These are phyloP conservation scores for Periconia macrospinosa DNA, from an alignment of 2,329 filamentous ascomycete genomes.

Conservation along the genomic window DNA sequence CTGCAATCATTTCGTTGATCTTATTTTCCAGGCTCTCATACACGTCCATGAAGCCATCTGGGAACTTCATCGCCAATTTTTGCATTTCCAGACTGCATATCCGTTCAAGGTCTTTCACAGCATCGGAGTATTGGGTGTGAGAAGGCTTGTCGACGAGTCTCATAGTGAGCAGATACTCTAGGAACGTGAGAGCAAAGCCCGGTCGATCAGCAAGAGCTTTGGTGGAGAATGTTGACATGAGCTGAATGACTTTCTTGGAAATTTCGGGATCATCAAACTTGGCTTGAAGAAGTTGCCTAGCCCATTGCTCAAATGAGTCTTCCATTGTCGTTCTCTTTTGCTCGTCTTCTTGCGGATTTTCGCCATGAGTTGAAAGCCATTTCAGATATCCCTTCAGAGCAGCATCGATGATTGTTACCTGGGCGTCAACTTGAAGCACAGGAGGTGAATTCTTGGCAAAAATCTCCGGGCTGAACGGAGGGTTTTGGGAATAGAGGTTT, in stretches of 20 bases:
- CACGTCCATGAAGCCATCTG: slow-evolving; percentile 83
- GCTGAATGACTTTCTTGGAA: slow-evolving; percentile 76
- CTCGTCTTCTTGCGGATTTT: slow-evolving; percentile 52
- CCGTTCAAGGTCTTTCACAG: slow-evolving; percentile 84
- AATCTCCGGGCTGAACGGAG: slow-evolving; percentile 37
- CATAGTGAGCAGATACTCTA: slow-evolving; percentile 88
- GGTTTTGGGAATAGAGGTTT: slow-evolving; percentile 72
- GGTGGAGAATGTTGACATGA: slow-evolving; percentile 83
- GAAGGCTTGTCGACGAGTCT: slow-evolving; percentile 73
- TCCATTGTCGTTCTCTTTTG: slow-evolving; percentile 61
- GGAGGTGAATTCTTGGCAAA: slow-evolving; percentile 69
- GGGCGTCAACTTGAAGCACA: slow-evolving; percentile 81
- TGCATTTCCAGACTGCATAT: slow-evolving; percentile 87
- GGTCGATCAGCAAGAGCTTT: slow-evolving; percentile 76
- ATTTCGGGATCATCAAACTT: slow-evolving; percentile 83
- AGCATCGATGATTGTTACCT: slow-evolving; percentile 86
- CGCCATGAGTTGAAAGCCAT: slow-evolving; percentile 64
- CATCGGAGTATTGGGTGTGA: slow-evolving; percentile 76
- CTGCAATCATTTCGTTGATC: slow-evolving; percentile 76
- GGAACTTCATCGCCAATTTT: slow-evolving; percentile 84
- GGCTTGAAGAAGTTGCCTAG: slow-evolving; percentile 68
- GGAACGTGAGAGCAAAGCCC: slow-evolving; percentile 81
- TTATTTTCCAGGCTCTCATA: slow-evolving; percentile 85
- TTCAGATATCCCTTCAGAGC: slow-evolving; percentile 86
- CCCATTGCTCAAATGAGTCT: slow-evolving; percentile 70